phyloP scores from a whole-genome alignment of 2,329 filamentous ascomycete species.

The Penicillium frequentans region DNA sequence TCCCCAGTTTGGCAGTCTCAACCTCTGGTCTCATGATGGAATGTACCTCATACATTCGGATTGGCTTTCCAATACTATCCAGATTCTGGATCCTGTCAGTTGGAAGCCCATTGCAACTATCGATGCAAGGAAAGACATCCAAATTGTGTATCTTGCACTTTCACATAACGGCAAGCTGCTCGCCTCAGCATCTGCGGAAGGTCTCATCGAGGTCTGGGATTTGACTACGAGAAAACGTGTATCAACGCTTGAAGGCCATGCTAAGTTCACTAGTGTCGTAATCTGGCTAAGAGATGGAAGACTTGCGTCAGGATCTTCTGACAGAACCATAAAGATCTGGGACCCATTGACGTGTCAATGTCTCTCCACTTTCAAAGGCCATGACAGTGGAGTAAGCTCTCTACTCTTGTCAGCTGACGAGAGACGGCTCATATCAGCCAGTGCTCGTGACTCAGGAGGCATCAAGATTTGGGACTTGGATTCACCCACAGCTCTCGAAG shows the following conservation, averaged over 20 bases:
- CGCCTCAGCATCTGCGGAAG: background rate
- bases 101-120: background rate
- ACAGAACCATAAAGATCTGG: background rate
- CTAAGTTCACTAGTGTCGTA: background rate
- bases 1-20: background rate
- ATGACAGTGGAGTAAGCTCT: too few relatives aligned
- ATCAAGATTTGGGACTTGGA: background rate
- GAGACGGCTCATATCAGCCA: background rate
- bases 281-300: background rate
- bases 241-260: background rate
- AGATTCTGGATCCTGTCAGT: background rate
- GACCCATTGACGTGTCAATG: background rate
- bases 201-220: background rate
- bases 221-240: background rate
- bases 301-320: background rate
- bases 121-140: background rate
- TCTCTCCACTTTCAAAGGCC: conserved; percentile 10
- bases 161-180: background rate
- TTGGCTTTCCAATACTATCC: background rate
- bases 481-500: background rate
- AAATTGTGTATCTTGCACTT: background rate
- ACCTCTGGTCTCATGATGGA: background rate
- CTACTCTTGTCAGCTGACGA: conserved; percentile 4
- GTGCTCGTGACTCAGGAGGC: background rate
- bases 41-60: background rate